Evolutionary conservation across 2,329 filamentous ascomycete genomes (phyloP).

Genomic region (Alternaria sp.): DNA sequence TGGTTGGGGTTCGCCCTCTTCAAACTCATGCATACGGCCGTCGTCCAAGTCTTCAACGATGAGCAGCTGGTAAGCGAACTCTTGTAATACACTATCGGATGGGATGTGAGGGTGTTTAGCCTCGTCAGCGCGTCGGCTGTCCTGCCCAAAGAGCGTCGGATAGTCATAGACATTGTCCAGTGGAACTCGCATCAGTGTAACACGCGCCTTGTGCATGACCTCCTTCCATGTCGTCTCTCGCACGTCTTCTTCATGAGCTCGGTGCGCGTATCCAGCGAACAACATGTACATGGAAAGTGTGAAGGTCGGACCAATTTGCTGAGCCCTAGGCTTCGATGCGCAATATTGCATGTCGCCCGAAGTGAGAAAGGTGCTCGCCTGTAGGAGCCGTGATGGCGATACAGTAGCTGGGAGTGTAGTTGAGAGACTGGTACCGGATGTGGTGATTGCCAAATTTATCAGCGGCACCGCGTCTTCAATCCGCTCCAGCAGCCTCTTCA

Average conservation of each 20-base stretch:
- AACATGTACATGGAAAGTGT: constrained; percentile 93
- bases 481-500: constrained; percentile 73
- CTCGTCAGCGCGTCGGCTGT: constrained; percentile 19
- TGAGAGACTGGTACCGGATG: constrained; percentile 86
- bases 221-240: constrained; percentile 88
- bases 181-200: constrained; percentile 78
- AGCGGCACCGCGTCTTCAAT: constrained; percentile 93
- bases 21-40: constrained; percentile 69
- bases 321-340: constrained; percentile 64
- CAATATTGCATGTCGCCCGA: constrained; percentile 85
- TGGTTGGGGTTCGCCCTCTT: constrained; percentile 64
- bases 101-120: constrained; percentile 41
- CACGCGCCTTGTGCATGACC: constrained; percentile 88
- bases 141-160: constrained; percentile 32
- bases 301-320: constrained; percentile 88
- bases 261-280: constrained; percentile 76
- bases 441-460: constrained; percentile 91
- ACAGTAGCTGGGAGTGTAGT: constrained; percentile 80
- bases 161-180: constrained; percentile 61
- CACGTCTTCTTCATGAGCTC: constrained; percentile 62
- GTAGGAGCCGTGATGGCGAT: constrained; percentile 86
- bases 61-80: constrained; percentile 81
- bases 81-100: constrained; percentile 57
- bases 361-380: constrained; percentile 90
- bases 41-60: constrained; percentile 84